Conservation (phyloP, 495 filamentous ascomycete genomes). For the Xylaria flabelliformis region DNA sequence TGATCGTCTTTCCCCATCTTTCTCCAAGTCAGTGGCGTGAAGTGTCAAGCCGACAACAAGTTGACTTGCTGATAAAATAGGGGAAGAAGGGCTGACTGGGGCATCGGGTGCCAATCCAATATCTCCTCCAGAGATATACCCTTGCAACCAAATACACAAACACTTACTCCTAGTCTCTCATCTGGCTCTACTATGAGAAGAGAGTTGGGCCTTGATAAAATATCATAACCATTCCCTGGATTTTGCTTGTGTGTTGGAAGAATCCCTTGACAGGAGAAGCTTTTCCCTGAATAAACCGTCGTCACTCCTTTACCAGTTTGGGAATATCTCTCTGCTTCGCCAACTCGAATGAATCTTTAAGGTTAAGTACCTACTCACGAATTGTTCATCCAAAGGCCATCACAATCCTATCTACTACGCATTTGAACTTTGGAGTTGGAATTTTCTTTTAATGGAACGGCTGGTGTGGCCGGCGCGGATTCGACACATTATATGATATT, state of each 20-base stretch:
- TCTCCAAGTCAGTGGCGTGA: slow-evolving; percentile 15
- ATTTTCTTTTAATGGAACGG: slow-evolving; percentile 1
- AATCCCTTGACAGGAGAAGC: slow-evolving; percentile 4
- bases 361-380: neutral
- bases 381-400: neutral
- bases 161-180: neutral
- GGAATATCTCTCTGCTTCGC: neutral
- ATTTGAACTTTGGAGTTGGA: neutral
- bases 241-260: neutral
- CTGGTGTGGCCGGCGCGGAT: neutral
- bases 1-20: slow-evolving; percentile 17
- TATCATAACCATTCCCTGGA: slow-evolving; percentile 10
- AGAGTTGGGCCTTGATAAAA: slow-evolving; percentile 13
- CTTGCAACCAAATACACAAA: slow-evolving; percentile 17
- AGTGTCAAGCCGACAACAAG: slow-evolving; percentile 25
- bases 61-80: slow-evolving; percentile 18
- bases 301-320: neutral
- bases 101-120: slow-evolving; percentile 17
- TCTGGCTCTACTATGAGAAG: neutral
- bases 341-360: neutral
- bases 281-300: neutral
- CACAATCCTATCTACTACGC: neutral
- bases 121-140: slow-evolving; percentile 15
- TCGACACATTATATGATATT: slow-evolving; percentile 17
- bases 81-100: slow-evolving; percentile 15